Percentiles rank a stretch among this genome's conserved stretches.
Conservation (phyloP, 768 basidiomycete genomes). For the Podaxis mareebaensis region DNA sequence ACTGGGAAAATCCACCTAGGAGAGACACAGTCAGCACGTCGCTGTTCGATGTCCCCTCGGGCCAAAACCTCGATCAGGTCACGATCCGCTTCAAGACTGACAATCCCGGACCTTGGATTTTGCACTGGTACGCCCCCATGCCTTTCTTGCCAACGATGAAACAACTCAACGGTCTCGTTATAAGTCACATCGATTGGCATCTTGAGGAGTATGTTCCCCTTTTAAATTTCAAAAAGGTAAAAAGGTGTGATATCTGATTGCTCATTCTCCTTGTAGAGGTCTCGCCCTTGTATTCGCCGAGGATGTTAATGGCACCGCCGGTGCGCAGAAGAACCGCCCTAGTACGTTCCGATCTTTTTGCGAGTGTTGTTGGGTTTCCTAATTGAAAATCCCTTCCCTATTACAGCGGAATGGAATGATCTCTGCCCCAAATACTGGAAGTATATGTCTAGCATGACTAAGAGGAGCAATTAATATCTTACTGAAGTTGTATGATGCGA, state of each 20-base stretch:
- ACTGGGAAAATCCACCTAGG: constrained; percentile 12
- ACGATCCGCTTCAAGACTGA: constrained; percentile 55
- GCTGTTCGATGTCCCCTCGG: background rate
- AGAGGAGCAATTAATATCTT: too few species aligned
- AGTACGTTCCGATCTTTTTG: background rate
- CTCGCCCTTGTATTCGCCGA: constrained; percentile 20
- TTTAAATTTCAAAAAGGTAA: background rate
- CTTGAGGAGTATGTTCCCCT: constrained; percentile 14
- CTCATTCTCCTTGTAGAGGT: constrained; percentile 5
- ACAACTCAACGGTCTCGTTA: background rate
- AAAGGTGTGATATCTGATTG: background rate
- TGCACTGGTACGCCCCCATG: constrained; percentile 21
- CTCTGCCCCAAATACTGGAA: too few species aligned
- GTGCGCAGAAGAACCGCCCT: background rate
- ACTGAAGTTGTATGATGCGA: too few species aligned
- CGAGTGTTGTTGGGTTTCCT: too few species aligned
- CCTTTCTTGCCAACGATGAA: background rate
- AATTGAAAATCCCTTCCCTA: too few species aligned
- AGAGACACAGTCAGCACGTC: constrained; percentile 20
- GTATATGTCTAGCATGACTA: too few species aligned
- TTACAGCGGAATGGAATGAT: too few species aligned
- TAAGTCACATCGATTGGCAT: constrained; percentile 22
- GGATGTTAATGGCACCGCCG: background rate
- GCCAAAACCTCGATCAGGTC: constrained; percentile 19
- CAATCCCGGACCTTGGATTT: constrained; percentile 35